These are phyloP conservation scores for Fusarium sp. DNA, from an alignment of 2,329 filamentous ascomycete species.

Conservation along the genomic window DNA sequence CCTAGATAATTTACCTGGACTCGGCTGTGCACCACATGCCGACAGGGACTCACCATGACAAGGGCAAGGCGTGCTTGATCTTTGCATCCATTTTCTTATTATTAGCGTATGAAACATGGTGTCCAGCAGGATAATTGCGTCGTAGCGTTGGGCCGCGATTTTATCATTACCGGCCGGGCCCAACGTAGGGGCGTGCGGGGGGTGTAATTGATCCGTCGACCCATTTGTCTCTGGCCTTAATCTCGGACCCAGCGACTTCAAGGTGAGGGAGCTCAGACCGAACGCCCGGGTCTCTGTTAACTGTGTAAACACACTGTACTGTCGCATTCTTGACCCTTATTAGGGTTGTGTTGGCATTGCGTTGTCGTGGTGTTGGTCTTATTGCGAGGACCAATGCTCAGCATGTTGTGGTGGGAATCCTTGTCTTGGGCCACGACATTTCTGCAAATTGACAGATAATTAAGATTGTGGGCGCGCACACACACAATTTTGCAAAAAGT, in stretches of 20 bases:
- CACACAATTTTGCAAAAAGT: constrained; percentile 33
- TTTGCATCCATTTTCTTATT: constrained; percentile 40
- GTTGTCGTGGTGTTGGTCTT: constrained; percentile 30
- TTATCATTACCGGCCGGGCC: constrained; percentile 46
- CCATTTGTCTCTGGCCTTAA: constrained; percentile 48
- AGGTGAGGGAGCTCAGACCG: constrained; percentile 50
- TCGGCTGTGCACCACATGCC: constrained; percentile 46
- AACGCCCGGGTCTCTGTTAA: constrained; percentile 38
- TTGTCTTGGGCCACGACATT: constrained; percentile 13
- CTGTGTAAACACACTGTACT: constrained; percentile 42
- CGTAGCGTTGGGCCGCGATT: constrained; percentile 48
- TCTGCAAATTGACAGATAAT: constrained; percentile 33
- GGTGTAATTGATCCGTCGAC: constrained; percentile 40
- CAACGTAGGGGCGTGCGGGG: constrained; percentile 42
- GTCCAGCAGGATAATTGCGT: constrained; percentile 45
- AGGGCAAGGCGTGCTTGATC: constrained; percentile 33
- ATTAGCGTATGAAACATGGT: constrained; percentile 51
- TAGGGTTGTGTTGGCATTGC: constrained; percentile 37
- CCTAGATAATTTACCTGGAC: constrained; percentile 44
- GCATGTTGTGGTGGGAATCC: constrained; percentile 29
- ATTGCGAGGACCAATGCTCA: constrained; percentile 19
- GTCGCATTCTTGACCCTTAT: constrained; percentile 30
- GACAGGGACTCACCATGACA: constrained; percentile 43
- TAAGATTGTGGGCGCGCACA: constrained; percentile 39
- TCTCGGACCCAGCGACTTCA: constrained; percentile 46